Percentiles rank a stretch among this genome's conserved stretches.
These are phyloP conservation scores for Hypoxylon fuscum DNA, from an alignment of 495 filamentous ascomycete genomes.

Conservation along the genomic window DNA sequence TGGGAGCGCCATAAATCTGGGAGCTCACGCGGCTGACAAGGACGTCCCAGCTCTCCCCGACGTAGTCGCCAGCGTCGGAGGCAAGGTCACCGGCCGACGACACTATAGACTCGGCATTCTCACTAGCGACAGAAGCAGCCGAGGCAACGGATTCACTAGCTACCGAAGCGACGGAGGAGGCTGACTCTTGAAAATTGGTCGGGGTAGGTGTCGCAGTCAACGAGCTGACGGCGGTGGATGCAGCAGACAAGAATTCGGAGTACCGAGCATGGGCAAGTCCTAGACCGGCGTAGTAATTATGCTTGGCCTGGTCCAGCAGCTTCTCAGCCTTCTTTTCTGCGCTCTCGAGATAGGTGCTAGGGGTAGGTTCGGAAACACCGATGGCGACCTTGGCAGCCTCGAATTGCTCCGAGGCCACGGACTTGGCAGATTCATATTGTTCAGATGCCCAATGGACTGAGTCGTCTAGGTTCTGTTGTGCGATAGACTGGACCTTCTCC, in stretches of 20 bases:
- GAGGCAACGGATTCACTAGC: constrained; percentile 47
- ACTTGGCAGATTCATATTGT: constrained; percentile 68
- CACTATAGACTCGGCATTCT: constrained; percentile 38
- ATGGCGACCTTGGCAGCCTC: constrained; percentile 66
- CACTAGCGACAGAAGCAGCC: constrained; percentile 43
- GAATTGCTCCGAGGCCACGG: constrained; percentile 71
- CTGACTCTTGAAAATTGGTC: constrained; percentile 53
- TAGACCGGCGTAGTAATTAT: constrained; percentile 79
- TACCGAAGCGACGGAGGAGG: constrained; percentile 49
- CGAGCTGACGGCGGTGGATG: constrained; percentile 67
- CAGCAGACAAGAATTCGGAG: constrained; percentile 74
- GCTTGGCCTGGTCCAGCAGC: constrained; percentile 67
- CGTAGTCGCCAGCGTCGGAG: constrained; percentile 55
- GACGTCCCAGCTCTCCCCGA: constrained; percentile 68
- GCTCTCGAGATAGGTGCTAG: constrained; percentile 55
- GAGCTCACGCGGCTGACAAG: constrained; percentile 72
- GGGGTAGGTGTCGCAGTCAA: constrained; percentile 59
- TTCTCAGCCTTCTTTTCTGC: constrained; percentile 64
- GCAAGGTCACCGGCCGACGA: constrained; percentile 40
- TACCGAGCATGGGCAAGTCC: constrained; percentile 81
- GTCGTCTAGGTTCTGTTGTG: constrained; percentile 69
- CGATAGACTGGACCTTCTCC: constrained; percentile 62
- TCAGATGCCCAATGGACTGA: constrained; percentile 71
- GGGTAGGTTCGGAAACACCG: constrained; percentile 60
- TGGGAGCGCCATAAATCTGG: constrained; percentile 77